Evolutionary conservation across 805 yeast genomes (phyloP).

Genomic region (Pichia phayaonensis): DNA sequence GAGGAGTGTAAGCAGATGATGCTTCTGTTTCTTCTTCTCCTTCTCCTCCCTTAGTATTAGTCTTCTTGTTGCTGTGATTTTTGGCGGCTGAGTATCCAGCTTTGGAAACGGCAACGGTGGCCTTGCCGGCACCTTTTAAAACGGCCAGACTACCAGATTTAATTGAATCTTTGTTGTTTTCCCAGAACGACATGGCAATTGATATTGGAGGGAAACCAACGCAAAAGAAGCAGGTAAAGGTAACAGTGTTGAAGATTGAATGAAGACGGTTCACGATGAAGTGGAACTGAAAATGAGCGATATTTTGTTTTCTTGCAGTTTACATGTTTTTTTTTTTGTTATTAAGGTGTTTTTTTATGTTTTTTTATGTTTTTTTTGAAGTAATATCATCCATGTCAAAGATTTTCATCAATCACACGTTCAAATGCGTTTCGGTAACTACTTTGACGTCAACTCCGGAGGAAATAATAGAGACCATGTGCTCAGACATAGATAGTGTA

Average conservation of each 20-base stretch:
- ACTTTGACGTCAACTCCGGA: constrained; percentile 36
- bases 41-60: constrained; percentile 13
- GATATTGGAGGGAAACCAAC: neutral
- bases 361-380: neutral
- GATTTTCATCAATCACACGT: constrained; percentile 21
- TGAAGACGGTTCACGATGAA: neutral
- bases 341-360: neutral
- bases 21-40: neutral
- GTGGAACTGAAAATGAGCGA: neutral
- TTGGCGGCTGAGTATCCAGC: constrained; percentile 43
- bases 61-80: constrained; percentile 27
- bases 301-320: neutral
- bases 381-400: constrained; percentile 19
- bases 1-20: constrained; percentile 11
- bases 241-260: neutral
- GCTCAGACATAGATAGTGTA: constrained; percentile 19
- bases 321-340: neutral
- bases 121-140: constrained; percentile 43
- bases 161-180: constrained; percentile 44
- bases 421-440: constrained; percentile 8
- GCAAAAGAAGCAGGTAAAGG: neutral
- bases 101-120: constrained; percentile 40
- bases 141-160: constrained; percentile 43
- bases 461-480: constrained; percentile 26
- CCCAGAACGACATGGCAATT: constrained; percentile 37